Conservation (phyloP, 257 asterid genomes). For the Asclepias syriaca region DNA sequence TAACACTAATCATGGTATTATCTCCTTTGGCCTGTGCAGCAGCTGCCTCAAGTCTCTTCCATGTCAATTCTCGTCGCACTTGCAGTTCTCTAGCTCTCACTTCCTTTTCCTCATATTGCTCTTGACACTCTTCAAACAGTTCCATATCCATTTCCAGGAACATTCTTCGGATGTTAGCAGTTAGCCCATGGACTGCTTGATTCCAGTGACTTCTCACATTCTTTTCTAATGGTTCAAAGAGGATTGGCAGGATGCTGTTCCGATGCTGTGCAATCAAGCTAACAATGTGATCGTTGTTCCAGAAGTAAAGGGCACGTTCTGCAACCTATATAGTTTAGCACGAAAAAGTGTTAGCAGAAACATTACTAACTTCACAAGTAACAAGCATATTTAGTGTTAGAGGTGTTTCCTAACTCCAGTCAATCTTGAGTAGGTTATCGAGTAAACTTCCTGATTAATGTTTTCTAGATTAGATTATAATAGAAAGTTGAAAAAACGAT, state of each 20-base stretch:
- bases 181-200: constrained; percentile 74
- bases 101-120: constrained; percentile 51
- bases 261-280: constrained; percentile 72
- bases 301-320: constrained; percentile 85
- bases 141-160: constrained; percentile 80
- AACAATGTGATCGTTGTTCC: constrained; percentile 92
- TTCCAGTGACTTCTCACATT: constrained; percentile 80
- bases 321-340: constrained; percentile 53
- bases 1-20: constrained; percentile 2
- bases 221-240: constrained; percentile 67
- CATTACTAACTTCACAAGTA: neutral
- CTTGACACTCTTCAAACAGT: constrained; percentile 72
- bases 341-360: constrained; percentile 8
- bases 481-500: neutral
- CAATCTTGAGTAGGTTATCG: neutral
- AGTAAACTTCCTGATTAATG: neutral
- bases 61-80: constrained; percentile 48
- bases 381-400: neutral
- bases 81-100: constrained; percentile 45
- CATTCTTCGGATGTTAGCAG: constrained; percentile 74
- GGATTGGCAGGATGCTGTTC: constrained; percentile 60
- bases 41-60: constrained; percentile 83
- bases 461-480: neutral
- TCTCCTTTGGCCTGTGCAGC: constrained; percentile 29
- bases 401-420: neutral